Conservation (phyloP, 805 yeast genomes). For the Lipomyces chichibuensis region DNA sequence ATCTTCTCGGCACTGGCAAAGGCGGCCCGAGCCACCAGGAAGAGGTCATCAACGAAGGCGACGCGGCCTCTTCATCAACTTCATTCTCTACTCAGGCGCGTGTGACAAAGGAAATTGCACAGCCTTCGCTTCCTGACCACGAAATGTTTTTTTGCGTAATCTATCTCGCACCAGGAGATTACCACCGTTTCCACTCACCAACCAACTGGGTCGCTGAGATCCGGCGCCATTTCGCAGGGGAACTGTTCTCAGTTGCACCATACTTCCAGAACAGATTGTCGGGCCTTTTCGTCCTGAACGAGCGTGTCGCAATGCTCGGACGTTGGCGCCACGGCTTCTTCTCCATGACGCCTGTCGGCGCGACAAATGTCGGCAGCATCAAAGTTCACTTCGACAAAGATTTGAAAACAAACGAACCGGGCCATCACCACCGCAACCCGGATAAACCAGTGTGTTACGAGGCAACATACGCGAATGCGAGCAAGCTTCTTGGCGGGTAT, state of each 20-base stretch:
- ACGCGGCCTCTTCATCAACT: conserved; percentile 51
- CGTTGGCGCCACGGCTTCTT: conserved; percentile 97
- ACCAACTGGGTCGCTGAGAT: conserved; percentile 92
- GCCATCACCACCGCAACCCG: conserved; percentile 49
- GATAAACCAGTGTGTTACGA: conserved; percentile 68
- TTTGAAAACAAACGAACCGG: conserved; percentile 67
- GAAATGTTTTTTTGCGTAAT: conserved; percentile 80
- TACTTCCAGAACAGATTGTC: conserved; percentile 86
- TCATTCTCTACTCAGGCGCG: conserved; percentile 19
- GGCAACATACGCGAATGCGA: conserved; percentile 85
- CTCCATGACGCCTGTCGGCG: conserved; percentile 99
- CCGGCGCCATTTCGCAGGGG: conserved; percentile 95
- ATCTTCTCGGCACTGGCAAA: conserved; percentile 61
- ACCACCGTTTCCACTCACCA: conserved; percentile 96
- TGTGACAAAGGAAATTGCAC: conserved; percentile 30
- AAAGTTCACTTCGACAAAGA: conserved; percentile 89
- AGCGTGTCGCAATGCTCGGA: conserved; percentile 92
- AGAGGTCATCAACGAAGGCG: conserved; percentile 61
- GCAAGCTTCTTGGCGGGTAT: conserved; percentile 74
- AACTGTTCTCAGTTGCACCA: conserved; percentile 93
- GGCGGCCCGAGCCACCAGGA: conserved; percentile 66
- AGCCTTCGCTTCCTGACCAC: conserved; percentile 33
- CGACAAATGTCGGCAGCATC: conserved; percentile 97
- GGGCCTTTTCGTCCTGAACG: conserved; percentile 87
- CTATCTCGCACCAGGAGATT: conserved; percentile 97